Evolutionary conservation across 768 basidiomycete genomes (phyloP), one percentile per base, ranked within the genome.

Genomic region (Leucosporidium creatinivorum): DNA sequence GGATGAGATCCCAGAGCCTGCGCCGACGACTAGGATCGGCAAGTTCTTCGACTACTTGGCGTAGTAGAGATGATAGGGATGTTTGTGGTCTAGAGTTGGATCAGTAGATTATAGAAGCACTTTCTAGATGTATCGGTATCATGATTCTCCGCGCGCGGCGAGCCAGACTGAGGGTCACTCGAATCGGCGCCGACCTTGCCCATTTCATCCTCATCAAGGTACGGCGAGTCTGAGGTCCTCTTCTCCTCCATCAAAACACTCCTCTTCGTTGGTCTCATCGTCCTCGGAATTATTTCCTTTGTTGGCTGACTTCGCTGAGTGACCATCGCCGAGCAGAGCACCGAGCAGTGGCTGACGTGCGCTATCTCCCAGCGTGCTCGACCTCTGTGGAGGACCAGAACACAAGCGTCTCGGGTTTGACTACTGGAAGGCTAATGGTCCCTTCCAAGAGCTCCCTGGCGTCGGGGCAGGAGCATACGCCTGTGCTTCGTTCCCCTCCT

Each of bases 371-470:
- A 36, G 33, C 62, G 12, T 50, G 39, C 56, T 78, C 72, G 75
- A 79, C 70, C 76, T 75, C 39, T 66, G 72, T 23, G 80, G 80
- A 62, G 79, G 76, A n/a, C 77, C 79, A 26, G 71, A 75, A 55
- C 69, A 74, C 62, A 66, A 72, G 23, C 69, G 69, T 5, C 72
- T 75, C 68, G 79, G 79, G 3, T 79, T 79, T 74, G 62, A 74
- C 36, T 79, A 77, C 74, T 79, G 77, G 77, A 18, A 28, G 8
- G 15, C 4, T 1, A 44, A 47, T 63, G 66, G 66, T 48, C 86
- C 93, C 0, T 91, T 97, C 75, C 85, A 81, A 12, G 89, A 93
- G 75, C 58, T 79, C 80, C 67, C 26, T 31, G 0, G 93, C 93
- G 6, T 66, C 83, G 7, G 83, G 83, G 72, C 92, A 91, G 33